These are phyloP conservation scores for Trypanosoma theileri DNA, from an alignment of 208 protist genomes.

Conservation along the genomic window DNA sequence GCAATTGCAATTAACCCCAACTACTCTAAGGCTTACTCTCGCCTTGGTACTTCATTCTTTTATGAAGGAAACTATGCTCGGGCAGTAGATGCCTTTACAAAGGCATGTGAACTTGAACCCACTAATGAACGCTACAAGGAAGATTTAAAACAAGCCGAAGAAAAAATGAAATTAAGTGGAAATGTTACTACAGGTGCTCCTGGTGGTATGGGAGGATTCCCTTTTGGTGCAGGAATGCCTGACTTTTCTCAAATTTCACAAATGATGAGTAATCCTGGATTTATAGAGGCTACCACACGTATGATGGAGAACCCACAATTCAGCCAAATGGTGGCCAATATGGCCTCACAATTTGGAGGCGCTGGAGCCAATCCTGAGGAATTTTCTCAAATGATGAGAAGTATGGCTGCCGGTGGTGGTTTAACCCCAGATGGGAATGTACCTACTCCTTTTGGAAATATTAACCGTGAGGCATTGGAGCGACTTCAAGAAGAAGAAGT, in stretches of 20 bases:
- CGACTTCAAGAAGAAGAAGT: constrained; percentile 73
- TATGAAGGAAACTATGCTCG: constrained; percentile 86
- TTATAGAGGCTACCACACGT: constrained; percentile 83
- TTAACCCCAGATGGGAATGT: constrained; percentile 62
- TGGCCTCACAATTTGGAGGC: constrained; percentile 68
- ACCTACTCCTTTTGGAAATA: constrained; percentile 77
- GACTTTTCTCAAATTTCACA: constrained; percentile 75
- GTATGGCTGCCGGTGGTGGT: constrained; percentile 39
- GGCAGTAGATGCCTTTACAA: constrained; percentile 86
- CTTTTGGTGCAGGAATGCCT: constrained; percentile 53
- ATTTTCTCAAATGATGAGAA: constrained; percentile 40
- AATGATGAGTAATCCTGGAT: constrained; percentile 92
- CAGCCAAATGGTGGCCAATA: constrained; percentile 77
- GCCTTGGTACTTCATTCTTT: constrained; percentile 87
- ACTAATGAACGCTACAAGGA: constrained; percentile 90
- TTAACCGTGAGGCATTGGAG: constrained; percentile 64
- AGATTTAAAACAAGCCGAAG: constrained; percentile 86
- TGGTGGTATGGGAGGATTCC: constrained; percentile 36
- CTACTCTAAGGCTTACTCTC: constrained; percentile 91
- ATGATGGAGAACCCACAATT: constrained; percentile 93
- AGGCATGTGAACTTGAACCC: constrained; percentile 91
- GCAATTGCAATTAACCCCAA: constrained; percentile 80
- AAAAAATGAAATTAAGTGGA: constrained; percentile 55
- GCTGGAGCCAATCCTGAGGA: constrained; percentile 47
- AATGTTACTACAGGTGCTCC: constrained; percentile 32